Percentiles rank a stretch among this genome's conserved stretches.
phyloP scores from a whole-genome alignment of 495 filamentous ascomycete species.

The Penicillium subrubescens region DNA sequence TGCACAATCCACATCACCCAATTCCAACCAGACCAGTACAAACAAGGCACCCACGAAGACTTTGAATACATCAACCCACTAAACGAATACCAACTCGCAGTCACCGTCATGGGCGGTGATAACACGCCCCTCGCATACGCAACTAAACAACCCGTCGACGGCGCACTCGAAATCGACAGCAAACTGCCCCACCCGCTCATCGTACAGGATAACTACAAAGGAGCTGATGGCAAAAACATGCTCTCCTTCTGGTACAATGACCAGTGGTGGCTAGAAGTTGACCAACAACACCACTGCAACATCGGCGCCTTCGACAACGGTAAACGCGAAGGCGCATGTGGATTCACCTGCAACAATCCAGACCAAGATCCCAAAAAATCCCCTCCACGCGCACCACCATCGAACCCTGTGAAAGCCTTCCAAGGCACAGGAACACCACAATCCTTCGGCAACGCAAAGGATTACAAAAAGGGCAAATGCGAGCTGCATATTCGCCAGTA shows the following conservation, averaged over 20 bases:
- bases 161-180: neutral
- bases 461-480: neutral
- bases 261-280: neutral
- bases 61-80: neutral
- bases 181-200: neutral
- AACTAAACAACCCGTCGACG: neutral
- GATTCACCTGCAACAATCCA: neutral
- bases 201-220: neutral
- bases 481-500: neutral
- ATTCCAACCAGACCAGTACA: neutral
- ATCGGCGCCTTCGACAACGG: neutral
- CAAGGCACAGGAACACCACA: neutral
- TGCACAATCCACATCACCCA: neutral
- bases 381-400: neutral
- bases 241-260: neutral
- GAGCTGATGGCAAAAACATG: neutral
- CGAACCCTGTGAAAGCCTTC: neutral
- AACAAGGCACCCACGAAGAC: neutral
- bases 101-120: neutral
- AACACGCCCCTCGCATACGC: neutral
- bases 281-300: neutral
- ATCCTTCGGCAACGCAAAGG: neutral
- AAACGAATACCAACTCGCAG: neutral
- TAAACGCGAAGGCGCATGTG: neutral
- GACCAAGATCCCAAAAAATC: neutral